A percentile compares a stretch with the other conserved stretches of the same genome.
These are phyloP conservation scores for Ilyonectria sp. DNA, from an alignment of 2,329 filamentous ascomycete genomes.

Conservation along the genomic window DNA sequence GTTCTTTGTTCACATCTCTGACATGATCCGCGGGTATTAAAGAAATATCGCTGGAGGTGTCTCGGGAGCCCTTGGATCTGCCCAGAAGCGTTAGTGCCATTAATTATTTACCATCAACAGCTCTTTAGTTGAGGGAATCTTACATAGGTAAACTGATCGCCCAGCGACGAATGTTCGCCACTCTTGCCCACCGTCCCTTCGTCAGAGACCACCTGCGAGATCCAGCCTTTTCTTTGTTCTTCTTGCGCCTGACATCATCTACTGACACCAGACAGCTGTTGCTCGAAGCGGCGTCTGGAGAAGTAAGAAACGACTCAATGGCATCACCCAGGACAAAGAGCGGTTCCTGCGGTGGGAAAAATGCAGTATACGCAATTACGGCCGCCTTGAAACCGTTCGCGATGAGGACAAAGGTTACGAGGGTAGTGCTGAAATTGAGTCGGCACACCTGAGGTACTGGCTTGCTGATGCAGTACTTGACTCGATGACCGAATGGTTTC, in stretches of 20 bases:
- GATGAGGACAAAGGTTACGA: constrained; percentile 10
- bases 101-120: too few species aligned
- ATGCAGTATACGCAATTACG: constrained; percentile 10
- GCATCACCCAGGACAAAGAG: constrained; percentile 30
- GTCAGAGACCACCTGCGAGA: background rate
- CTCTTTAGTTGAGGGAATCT: too few species aligned
- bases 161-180: too few species aligned
- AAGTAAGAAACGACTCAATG: constrained; percentile 20
- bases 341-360: constrained; percentile 16
- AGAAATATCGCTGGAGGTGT: constrained; percentile 12
- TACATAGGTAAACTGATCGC: too few species aligned
- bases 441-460: constrained; percentile 5
- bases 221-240: background rate
- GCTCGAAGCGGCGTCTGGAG: constrained; percentile 13
- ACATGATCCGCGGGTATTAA: constrained; percentile 3
- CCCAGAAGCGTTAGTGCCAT: too few species aligned
- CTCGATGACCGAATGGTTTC: background rate
- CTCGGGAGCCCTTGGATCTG: too few species aligned
- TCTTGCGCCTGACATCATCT: constrained; percentile 4
- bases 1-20: background rate
- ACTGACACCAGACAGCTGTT: constrained; percentile 21
- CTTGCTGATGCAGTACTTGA: constrained; percentile 26
- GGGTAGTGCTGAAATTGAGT: constrained; percentile 15
- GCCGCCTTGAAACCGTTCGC: constrained; percentile 21
- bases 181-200: too few species aligned